Evolutionary conservation across 768 basidiomycete species (phyloP).

Genomic region (Bullera alba): DNA sequence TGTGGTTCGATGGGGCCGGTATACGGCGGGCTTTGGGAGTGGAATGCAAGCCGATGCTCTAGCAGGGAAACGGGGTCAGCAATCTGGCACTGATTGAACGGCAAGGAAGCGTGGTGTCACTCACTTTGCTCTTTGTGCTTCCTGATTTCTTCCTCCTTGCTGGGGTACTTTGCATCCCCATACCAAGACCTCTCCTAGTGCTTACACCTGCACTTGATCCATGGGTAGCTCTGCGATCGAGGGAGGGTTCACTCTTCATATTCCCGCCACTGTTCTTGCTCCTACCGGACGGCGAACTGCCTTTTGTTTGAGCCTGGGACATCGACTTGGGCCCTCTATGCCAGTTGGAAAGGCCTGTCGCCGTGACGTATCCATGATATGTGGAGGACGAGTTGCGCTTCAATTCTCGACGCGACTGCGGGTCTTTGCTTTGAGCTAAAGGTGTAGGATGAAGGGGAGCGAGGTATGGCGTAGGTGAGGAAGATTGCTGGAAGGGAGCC

Average conservation of each 20-base stretch:
- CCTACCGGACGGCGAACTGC: neutral
- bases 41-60: constrained; percentile 4
- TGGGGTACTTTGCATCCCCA: constrained; percentile 31
- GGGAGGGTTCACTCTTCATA: too few species aligned
- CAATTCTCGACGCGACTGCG: neutral
- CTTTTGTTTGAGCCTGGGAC: neutral
- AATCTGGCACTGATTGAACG: neutral
- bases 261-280: neutral
- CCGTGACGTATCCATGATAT: neutral
- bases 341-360: neutral
- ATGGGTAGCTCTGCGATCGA: too few species aligned
- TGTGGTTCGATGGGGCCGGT: neutral
- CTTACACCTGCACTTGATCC: too few species aligned
- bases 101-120: neutral
- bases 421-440: neutral
- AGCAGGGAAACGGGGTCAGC: neutral
- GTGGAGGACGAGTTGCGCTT: neutral
- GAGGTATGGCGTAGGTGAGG: constrained; percentile 5
- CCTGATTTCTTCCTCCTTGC: constrained; percentile 10
- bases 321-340: neutral
- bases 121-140: neutral
- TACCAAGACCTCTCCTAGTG: constrained; percentile 15
- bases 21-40: neutral
- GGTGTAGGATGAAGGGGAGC: constrained; percentile 1
- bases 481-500: neutral